A percentile compares a stretch with the other conserved stretches of the same genome.
Conservation (phyloP, 139 green algal genomes). For the Volvox reticuliferus region DNA sequence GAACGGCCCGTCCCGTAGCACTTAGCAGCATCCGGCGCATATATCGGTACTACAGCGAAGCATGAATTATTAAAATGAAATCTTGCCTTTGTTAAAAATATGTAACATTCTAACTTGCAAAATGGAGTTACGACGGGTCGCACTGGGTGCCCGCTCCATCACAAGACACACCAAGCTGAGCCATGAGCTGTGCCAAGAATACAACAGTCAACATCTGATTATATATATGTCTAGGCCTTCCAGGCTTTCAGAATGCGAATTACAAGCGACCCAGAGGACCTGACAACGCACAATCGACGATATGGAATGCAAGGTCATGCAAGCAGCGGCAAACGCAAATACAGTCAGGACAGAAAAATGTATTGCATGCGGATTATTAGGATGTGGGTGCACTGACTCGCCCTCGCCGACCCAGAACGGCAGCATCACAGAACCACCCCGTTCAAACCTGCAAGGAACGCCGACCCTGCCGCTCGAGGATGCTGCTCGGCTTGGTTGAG, state of each 20-base stretch:
- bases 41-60: too few species aligned
- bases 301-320: neutral
- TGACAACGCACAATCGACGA: constrained; percentile 16
- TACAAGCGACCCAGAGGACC: neutral
- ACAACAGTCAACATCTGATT: neutral
- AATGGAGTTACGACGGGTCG: neutral
- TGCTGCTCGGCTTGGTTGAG: constrained; percentile 48
- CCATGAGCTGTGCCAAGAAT: neutral
- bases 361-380: neutral
- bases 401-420: constrained; percentile 21
- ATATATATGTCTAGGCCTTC: too few species aligned
- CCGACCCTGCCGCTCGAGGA: constrained; percentile 46
- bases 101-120: neutral
- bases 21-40: neutral
- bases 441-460: constrained; percentile 44
- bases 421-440: constrained; percentile 12
- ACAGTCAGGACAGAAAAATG: neutral
- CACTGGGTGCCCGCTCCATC: neutral
- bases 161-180: neutral
- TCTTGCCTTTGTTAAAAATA: too few species aligned
- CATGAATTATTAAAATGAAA: too few species aligned
- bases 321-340: neutral
- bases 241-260: neutral
- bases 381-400: constrained; percentile 7
- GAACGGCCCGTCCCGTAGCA: constrained; percentile 31